Evolutionary conservation across 2,329 filamentous ascomycete species (phyloP).

Genomic region (Verticillium nonalfalfae): DNA sequence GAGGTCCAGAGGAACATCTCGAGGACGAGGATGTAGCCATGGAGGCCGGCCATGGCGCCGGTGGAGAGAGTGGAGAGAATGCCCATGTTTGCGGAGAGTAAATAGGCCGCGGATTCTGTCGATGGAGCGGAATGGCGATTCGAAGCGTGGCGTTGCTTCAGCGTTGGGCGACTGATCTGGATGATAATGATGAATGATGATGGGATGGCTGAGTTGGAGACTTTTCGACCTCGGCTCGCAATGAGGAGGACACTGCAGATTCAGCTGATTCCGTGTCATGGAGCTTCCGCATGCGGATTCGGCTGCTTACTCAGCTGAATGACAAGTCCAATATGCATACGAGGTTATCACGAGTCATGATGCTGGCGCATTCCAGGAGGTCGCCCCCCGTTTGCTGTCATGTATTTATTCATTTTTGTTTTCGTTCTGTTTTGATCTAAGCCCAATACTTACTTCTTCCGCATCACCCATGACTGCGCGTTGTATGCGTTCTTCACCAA

Average conservation of each 20-base stretch:
- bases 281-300: background rate
- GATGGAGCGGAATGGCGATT: background rate
- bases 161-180: background rate
- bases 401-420: background rate
- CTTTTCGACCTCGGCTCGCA: background rate
- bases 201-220: background rate
- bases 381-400: background rate
- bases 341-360: background rate
- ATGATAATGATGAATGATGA: background rate
- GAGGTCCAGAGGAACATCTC: constrained; percentile 45
- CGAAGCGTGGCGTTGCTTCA: no score
- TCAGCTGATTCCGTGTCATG: background rate
- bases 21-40: constrained; percentile 41
- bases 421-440: background rate
- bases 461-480: constrained; percentile 48
- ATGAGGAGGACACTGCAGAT: background rate
- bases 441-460: constrained; percentile 12
- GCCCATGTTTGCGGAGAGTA: constrained; percentile 19
- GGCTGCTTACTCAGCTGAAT: background rate
- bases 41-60: constrained; percentile 30
- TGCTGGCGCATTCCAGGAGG: background rate
- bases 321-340: background rate
- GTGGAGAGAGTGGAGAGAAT: constrained; percentile 25
- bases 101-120: background rate
- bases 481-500: constrained; percentile 46